phyloP scores from a whole-genome alignment of 2,329 filamentous ascomycete genomes.

The Pseudopithomyces chartarum region DNA sequence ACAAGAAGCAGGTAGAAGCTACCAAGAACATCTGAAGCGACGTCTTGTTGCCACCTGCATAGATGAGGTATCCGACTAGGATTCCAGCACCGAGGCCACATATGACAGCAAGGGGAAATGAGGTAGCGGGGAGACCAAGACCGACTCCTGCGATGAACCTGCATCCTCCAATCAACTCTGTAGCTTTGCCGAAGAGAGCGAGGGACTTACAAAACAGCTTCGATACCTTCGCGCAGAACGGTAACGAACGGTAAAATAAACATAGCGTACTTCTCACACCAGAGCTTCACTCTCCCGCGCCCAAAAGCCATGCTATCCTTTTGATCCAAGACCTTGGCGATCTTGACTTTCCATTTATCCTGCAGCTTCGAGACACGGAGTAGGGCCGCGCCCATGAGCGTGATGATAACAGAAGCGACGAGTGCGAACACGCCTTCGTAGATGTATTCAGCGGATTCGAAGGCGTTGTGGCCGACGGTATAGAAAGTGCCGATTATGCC shows the following conservation, averaged over 20 bases:
- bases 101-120: slow-evolving; percentile 79
- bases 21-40: slow-evolving; percentile 80
- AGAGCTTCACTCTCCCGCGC: slow-evolving; percentile 62
- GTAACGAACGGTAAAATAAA: slow-evolving; percentile 86
- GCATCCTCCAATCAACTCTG: not conserved
- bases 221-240: slow-evolving; percentile 82
- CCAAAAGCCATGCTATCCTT: slow-evolving; percentile 49
- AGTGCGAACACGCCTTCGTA: slow-evolving; percentile 83
- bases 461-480: slow-evolving; percentile 68
- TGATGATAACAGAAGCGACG: slow-evolving; percentile 78
- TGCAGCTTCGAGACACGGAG: slow-evolving; percentile 82
- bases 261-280: slow-evolving; percentile 80
- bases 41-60: slow-evolving; percentile 71
- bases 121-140: slow-evolving; percentile 72
- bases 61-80: slow-evolving; percentile 74
- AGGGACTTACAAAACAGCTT: slow-evolving; percentile 68
- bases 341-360: slow-evolving; percentile 85
- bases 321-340: slow-evolving; percentile 70
- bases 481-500: slow-evolving; percentile 77
- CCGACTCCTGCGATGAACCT: slow-evolving; percentile 81
- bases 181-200: not conserved
- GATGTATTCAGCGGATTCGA: slow-evolving; percentile 71
- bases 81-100: slow-evolving; percentile 71
- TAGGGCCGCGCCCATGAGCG: slow-evolving; percentile 77
- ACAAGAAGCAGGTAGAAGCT: slow-evolving; percentile 79